Conservation (phyloP, 2,329 filamentous ascomycete genomes). For the Alternaria metachromatica region DNA sequence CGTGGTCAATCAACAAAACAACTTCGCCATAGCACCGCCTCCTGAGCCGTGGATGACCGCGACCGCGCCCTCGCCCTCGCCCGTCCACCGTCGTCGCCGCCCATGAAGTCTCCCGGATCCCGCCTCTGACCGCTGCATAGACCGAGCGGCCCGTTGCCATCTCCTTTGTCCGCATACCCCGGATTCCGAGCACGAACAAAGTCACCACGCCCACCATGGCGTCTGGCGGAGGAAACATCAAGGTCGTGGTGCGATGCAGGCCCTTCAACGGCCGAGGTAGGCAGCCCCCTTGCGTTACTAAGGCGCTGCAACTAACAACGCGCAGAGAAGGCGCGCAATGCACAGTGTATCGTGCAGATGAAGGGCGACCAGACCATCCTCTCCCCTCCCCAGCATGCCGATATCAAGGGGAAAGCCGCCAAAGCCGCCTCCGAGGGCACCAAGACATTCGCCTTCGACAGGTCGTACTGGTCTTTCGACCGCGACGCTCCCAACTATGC, state of each 20-base stretch:
- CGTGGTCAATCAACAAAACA: slow-evolving; percentile 29
- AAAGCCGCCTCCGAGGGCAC: slow-evolving; percentile 69
- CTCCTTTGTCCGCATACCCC: slow-evolving; percentile 18
- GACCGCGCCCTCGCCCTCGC: neutral
- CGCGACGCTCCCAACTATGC: slow-evolving; percentile 82
- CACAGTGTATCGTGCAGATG: slow-evolving; percentile 99
- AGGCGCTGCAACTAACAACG: slow-evolving; percentile 20
- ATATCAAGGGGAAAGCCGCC: slow-evolving; percentile 66
- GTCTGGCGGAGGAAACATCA: slow-evolving; percentile 92
- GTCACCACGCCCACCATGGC: slow-evolving; percentile 59
- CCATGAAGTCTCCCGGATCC: slow-evolving; percentile 37
- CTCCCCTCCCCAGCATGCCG: slow-evolving; percentile 67
- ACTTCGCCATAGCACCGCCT: slow-evolving; percentile 29
- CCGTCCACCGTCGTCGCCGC: slow-evolving; percentile 19
- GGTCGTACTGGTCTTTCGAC: slow-evolving; percentile 98
- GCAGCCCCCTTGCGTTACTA: neutral
- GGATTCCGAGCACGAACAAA: neutral
- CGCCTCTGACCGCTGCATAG: slow-evolving; percentile 30
- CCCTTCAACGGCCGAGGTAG: slow-evolving; percentile 95
- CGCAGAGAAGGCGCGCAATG: slow-evolving; percentile 83
- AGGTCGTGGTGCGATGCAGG: slow-evolving; percentile 96
- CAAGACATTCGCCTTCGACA: slow-evolving; percentile 94
- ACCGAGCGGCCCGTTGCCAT: slow-evolving; percentile 19
- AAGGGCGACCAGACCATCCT: slow-evolving; percentile 90
- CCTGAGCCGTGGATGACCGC: slow-evolving; percentile 24